Conservation (phyloP, 2,329 filamentous ascomycete species). For the Trichoderma koningii region DNA sequence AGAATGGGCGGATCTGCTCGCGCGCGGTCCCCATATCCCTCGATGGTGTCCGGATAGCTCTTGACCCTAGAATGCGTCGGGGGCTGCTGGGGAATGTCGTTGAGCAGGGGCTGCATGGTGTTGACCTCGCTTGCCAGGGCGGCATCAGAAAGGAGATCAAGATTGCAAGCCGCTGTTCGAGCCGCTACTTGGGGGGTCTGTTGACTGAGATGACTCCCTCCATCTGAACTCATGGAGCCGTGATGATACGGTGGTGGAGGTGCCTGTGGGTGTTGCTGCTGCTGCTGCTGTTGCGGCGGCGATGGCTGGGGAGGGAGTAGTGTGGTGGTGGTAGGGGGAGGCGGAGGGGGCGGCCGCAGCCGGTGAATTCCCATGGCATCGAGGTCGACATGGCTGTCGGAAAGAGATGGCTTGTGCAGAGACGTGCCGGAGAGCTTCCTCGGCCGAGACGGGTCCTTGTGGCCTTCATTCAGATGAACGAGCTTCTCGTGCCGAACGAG, state of each 20-base stretch:
- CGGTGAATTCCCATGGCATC: slow-evolving; percentile 50
- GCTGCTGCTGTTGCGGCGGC: slow-evolving; percentile 27
- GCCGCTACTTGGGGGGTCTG: slow-evolving; percentile 51
- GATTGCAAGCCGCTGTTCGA: slow-evolving; percentile 55
- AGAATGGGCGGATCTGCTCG: slow-evolving; percentile 50
- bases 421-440: slow-evolving; percentile 53
- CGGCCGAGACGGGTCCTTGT: slow-evolving; percentile 54
- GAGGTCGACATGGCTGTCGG: slow-evolving; percentile 50
- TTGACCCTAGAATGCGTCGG: slow-evolving; percentile 49
- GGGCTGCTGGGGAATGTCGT: slow-evolving; percentile 47
- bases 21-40: slow-evolving; percentile 50
- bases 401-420: slow-evolving; percentile 49
- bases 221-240: slow-evolving; percentile 41
- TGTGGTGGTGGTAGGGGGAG: slow-evolving; percentile 22
- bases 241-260: slow-evolving; percentile 43
- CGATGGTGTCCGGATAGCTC: slow-evolving; percentile 51
- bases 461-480: slow-evolving; percentile 63
- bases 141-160: slow-evolving; percentile 62
- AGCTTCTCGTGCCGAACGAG: slow-evolving; percentile 66
- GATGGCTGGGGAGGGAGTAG: slow-evolving; percentile 26
- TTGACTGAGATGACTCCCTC: slow-evolving; percentile 44
- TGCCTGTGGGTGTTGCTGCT: slow-evolving; percentile 26
- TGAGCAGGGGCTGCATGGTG: slow-evolving; percentile 54
- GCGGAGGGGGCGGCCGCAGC: slow-evolving; percentile 33
- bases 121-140: slow-evolving; percentile 59